phyloP scores from a whole-genome alignment of 768 basidiomycete species.

The Cystofilobasidium ferigula region DNA sequence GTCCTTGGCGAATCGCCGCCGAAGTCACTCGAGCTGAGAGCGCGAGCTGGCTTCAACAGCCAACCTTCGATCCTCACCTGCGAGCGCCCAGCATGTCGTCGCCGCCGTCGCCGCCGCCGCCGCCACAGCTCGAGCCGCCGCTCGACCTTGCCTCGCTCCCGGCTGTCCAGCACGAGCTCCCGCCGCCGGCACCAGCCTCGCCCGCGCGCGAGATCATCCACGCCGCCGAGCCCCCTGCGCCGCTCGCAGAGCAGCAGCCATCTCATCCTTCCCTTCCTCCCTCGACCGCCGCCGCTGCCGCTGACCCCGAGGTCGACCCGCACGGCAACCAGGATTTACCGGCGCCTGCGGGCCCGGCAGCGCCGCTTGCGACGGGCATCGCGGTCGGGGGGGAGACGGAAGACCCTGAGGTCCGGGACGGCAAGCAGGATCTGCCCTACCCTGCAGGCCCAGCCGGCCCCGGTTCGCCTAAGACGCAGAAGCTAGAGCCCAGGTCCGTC shows the following conservation, averaged over 20 bases:
- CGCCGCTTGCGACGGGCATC: not conserved
- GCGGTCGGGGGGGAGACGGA: not conserved
- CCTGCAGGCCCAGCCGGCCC: not conserved
- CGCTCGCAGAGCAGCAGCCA: too few species aligned
- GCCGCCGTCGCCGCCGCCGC: too few species aligned
- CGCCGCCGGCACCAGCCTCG: too few species aligned
- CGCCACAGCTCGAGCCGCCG: too few species aligned
- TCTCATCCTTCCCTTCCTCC: too few species aligned
- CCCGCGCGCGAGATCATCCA: not conserved
- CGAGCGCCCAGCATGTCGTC: too few species aligned
- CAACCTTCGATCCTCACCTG: too few species aligned
- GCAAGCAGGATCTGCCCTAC: not conserved
- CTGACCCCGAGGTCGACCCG: not conserved
- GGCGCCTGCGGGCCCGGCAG: not conserved
- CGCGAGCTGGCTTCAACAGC: too few species aligned
- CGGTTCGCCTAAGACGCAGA: not conserved
- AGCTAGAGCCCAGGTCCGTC: not conserved
- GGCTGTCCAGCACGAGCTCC: too few species aligned
- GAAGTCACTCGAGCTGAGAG: too few species aligned
- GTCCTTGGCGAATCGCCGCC: too few species aligned
- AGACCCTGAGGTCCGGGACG: conserved; percentile 1
- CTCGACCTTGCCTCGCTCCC: too few species aligned
- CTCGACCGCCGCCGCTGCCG: not conserved
- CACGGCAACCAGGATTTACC: not conserved
- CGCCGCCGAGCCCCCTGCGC: not conserved